Percentiles rank a stretch among this genome's conserved stretches.
These are phyloP conservation scores for Solanum infundibuliforme DNA, from an alignment of 257 asterid genomes.

Conservation along the genomic window DNA sequence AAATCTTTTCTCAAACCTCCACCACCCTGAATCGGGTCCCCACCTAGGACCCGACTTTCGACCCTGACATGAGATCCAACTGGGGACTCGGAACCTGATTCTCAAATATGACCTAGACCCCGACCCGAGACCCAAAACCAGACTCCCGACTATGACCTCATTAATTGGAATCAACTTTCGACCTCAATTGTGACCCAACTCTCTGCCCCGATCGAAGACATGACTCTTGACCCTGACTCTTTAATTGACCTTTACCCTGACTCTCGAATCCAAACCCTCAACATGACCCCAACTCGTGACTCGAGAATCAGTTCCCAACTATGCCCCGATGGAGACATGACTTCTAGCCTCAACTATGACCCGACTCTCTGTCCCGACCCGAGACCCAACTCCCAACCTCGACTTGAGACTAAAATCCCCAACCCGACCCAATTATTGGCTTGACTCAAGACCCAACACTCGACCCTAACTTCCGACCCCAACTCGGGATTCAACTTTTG, in stretches of 20 bases:
- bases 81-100: not conserved
- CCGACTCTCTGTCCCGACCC: accelerated
- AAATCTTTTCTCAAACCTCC: not conserved
- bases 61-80: not conserved
- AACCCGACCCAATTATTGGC: not conserved
- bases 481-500: not conserved
- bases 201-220: accelerated
- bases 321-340: not conserved
- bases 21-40: not conserved
- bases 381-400: not conserved
- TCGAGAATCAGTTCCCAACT: not conserved
- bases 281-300: not conserved
- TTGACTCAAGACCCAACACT: not conserved
- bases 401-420: not conserved
- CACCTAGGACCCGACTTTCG: not conserved
- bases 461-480: not conserved
- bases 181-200: not conserved
- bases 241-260: not conserved
- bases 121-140: not conserved
- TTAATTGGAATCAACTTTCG: not conserved
- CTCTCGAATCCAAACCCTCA: not conserved
- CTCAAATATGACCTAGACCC: not conserved
- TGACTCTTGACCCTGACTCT: not conserved
- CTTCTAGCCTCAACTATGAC: not conserved
- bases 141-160: not conserved